phyloP scores from a whole-genome alignment of 768 basidiomycete genomes.

The Pleurotus ostreatus region DNA sequence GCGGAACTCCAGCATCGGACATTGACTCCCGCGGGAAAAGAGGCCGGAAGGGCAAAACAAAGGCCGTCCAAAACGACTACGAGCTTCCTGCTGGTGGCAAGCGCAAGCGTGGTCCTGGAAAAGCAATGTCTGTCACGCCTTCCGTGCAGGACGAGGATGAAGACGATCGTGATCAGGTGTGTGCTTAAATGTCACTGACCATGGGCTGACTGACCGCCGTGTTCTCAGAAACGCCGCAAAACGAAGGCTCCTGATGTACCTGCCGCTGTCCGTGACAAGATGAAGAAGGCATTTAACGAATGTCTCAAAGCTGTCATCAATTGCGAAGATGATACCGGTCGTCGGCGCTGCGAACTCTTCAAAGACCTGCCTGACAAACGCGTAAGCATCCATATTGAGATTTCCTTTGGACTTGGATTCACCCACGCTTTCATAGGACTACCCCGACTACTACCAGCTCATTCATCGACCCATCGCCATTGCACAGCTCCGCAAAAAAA shows the following conservation, averaged over 20 bases:
- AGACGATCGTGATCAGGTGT: constrained; percentile 64
- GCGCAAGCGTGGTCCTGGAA: constrained; percentile 67
- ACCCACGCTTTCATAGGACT: constrained; percentile 48
- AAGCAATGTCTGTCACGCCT: constrained; percentile 74
- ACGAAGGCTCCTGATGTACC: constrained; percentile 57
- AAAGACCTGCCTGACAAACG: constrained; percentile 78
- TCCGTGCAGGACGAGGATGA: constrained; percentile 78
- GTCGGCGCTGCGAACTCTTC: constrained; percentile 85
- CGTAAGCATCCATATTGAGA: constrained; percentile 32
- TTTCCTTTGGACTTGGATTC: constrained; percentile 1
- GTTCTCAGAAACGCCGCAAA: constrained; percentile 78
- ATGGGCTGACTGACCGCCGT: constrained; percentile 4
- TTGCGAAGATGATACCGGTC: constrained; percentile 68
- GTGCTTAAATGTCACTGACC: constrained; percentile 18
- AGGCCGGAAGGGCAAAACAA: constrained; percentile 60
- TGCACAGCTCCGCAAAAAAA: constrained; percentile 78
- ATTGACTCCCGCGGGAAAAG: constrained; percentile 57
- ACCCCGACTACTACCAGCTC: constrained; percentile 90
- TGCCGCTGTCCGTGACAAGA: constrained; percentile 59
- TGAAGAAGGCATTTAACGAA: constrained; percentile 82
- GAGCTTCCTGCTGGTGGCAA: constrained; percentile 43
- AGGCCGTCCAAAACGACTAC: constrained; percentile 22
- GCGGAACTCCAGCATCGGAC: constrained; percentile 64
- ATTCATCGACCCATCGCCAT: constrained; percentile 88
- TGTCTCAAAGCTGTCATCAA: constrained; percentile 70